Evolutionary conservation across 2,329 filamentous ascomycete species (phyloP).

Genomic region (Xylaria sp.): DNA sequence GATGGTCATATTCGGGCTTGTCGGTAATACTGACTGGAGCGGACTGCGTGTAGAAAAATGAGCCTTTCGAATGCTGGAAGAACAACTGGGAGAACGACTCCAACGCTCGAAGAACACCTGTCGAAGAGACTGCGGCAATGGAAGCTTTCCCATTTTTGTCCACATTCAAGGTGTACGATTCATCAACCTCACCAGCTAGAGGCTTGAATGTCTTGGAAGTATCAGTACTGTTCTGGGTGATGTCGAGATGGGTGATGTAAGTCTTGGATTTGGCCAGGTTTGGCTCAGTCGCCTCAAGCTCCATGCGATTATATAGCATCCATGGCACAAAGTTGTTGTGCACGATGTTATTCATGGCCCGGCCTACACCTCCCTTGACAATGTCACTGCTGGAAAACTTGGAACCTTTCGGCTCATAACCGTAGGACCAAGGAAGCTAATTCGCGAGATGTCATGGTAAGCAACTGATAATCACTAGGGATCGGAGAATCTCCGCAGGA

Average conservation of each 20-base stretch:
- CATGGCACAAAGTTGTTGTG: slow-evolving; percentile 77
- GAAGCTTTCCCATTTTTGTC: slow-evolving; percentile 66
- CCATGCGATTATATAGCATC: slow-evolving; percentile 75
- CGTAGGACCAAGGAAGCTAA: slow-evolving; percentile 61
- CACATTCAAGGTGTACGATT: slow-evolving; percentile 77
- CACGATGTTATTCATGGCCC: slow-evolving; percentile 72
- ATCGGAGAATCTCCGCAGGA: background rate
- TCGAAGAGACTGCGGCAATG: slow-evolving; percentile 72
- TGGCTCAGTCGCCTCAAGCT: slow-evolving; percentile 71
- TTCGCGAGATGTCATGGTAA: slow-evolving; percentile 36
- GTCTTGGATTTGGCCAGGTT: slow-evolving; percentile 54
- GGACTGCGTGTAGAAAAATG: slow-evolving; percentile 71
- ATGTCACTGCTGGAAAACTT: slow-evolving; percentile 62
- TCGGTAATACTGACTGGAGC: slow-evolving; percentile 80
- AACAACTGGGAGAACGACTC: slow-evolving; percentile 84
- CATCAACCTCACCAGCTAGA: slow-evolving; percentile 72
- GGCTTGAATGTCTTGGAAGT: slow-evolving; percentile 66
- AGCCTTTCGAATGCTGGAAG: slow-evolving; percentile 71
- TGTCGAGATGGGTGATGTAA: slow-evolving; percentile 67
- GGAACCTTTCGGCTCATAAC: slow-evolving; percentile 54
- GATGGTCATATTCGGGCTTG: slow-evolving; percentile 77
- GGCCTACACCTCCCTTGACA: slow-evolving; percentile 65
- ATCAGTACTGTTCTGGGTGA: slow-evolving; percentile 69
- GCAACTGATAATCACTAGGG: slow-evolving; percentile 46
- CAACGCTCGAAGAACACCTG: slow-evolving; percentile 77